Evolutionary conservation across 192 early-diverging fungal species (phyloP).

Genomic region (Backusella mclennaniae): DNA sequence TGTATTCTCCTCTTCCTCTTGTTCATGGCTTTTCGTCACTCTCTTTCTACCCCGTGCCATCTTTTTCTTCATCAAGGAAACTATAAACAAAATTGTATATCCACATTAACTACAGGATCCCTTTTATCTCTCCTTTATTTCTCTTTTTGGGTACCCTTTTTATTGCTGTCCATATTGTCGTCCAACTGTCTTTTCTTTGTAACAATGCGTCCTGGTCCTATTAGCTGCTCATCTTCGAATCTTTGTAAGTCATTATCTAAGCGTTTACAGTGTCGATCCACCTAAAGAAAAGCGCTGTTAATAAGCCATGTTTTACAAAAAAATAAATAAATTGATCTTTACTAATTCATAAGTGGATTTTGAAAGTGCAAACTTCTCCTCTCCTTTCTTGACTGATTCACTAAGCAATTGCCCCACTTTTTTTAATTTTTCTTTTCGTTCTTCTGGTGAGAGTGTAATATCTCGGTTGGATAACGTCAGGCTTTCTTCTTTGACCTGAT

Average conservation of each 20-base stretch:
- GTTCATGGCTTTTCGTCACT: not conserved
- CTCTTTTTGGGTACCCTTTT: slow-evolving; percentile 5
- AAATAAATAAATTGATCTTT: not conserved
- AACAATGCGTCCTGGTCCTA: slow-evolving; percentile 46
- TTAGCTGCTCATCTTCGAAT: slow-evolving; percentile 90
- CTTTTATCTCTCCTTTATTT: slow-evolving; percentile 15
- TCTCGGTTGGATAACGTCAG: slow-evolving; percentile 54
- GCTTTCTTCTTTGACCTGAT: slow-evolving; percentile 60
- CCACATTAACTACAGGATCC: not conserved
- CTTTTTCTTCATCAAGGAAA: not conserved
- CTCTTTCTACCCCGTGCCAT: slow-evolving; percentile 11
- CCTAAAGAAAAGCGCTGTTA: slow-evolving; percentile 39
- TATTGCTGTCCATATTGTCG: slow-evolving; percentile 32
- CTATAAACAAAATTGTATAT: not conserved
- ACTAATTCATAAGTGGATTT: slow-evolving; percentile 93
- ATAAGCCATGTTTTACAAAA: not conserved
- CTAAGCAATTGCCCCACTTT: slow-evolving; percentile 59
- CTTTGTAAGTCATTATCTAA: slow-evolving; percentile 89
- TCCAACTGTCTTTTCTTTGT: slow-evolving; percentile 7
- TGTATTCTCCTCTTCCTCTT: not conserved
- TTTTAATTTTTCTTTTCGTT: slow-evolving; percentile 49
- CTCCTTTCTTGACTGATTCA: slow-evolving; percentile 78
- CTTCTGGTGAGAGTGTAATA: slow-evolving; percentile 45
- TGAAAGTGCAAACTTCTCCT: slow-evolving; percentile 94
- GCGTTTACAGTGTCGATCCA: slow-evolving; percentile 87